Evolutionary conservation across 1,139 yeast species (phyloP), one percentile per base, ranked within the genome.

Genomic region (Kodamaea fungicola): DNA sequence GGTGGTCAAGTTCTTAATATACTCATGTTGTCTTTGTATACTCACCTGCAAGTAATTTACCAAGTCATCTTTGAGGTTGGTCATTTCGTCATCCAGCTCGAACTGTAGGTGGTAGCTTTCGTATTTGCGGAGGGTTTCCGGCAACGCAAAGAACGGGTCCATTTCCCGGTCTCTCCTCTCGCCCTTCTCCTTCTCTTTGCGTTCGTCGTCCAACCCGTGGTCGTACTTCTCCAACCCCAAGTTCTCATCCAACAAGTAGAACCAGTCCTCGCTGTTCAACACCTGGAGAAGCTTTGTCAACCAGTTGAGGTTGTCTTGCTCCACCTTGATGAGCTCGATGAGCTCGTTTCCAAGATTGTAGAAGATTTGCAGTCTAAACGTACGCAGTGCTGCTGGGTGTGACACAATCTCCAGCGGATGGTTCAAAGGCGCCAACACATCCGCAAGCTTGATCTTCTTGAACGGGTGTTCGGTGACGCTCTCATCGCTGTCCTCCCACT

Each of bases 1-100:
- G 30, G 71, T 76, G 19, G 78, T 68, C 56, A 92, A 67, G 45
- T 89, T 85, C 51, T 94, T 75, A 39, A 89, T 83, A 56, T 84
- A 90, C 59, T 92, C 97, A 55, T 87, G 90, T 52, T 88, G 88
- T 54, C 97, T 74, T 61, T 92, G 97, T 35, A 88, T 68, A 44
- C 75, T 67, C 31, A 71, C 74, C 46, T 71, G 76, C 33, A 71
- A 52, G 44, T 67, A 68, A 45, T 69, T 71, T 34, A 67, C 60
- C 43, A 71, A 57, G 33, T 71, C 76, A 37, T 66, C 72, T 44
- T 67, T 62, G n/a, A 67, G 49, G 12, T 43, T 42, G 7, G 51
- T 45, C 29, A 57, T 49, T 38, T 64, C 66, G 35, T 61, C 64
- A 37, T 54, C 57, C 10, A 46, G 42, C 13, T 58, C 52, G 10